A percentile compares a stretch with the other conserved stretches of the same genome.
Evolutionary conservation across 306 rosid genomes (phyloP).

Genomic region (Sicyos baderoa): DNA sequence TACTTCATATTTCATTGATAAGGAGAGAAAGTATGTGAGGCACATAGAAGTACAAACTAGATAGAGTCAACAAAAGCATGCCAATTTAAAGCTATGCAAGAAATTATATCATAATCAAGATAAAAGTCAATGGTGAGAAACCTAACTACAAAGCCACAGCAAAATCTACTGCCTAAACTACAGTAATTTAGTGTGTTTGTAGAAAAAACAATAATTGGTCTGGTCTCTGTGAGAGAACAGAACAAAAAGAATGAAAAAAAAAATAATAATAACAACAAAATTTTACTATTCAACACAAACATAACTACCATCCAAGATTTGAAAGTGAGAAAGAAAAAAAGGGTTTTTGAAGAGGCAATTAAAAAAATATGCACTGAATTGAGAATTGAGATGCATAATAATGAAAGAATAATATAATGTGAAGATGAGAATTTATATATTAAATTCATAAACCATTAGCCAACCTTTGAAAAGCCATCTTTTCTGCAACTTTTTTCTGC

Average conservation of each 20-base stretch:
- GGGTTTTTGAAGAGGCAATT: neutral
- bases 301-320: neutral
- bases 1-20: too few relatives aligned
- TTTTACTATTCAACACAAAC: conserved; percentile 6
- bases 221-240: neutral
- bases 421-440: neutral
- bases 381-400: neutral
- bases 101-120: too few relatives aligned
- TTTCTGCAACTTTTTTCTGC: conserved; percentile 8
- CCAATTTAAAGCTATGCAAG: too few relatives aligned
- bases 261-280: neutral
- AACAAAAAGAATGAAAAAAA: conserved; percentile 9
- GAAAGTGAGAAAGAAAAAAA: neutral
- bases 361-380: neutral
- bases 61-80: too few relatives aligned
- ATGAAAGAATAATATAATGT: neutral
- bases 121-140: too few relatives aligned
- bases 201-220: neutral
- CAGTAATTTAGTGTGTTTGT: neutral
- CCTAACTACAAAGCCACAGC: neutral
- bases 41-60: too few relatives aligned
- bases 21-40: too few relatives aligned
- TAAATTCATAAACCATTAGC: neutral
- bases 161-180: neutral
- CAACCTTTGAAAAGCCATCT: conserved; percentile 13